Percentiles rank a stretch among this genome's conserved stretches.
These are phyloP conservation scores for Coemansia brasiliensis DNA, from an alignment of 192 early-diverging fungal genomes.

Conservation along the genomic window DNA sequence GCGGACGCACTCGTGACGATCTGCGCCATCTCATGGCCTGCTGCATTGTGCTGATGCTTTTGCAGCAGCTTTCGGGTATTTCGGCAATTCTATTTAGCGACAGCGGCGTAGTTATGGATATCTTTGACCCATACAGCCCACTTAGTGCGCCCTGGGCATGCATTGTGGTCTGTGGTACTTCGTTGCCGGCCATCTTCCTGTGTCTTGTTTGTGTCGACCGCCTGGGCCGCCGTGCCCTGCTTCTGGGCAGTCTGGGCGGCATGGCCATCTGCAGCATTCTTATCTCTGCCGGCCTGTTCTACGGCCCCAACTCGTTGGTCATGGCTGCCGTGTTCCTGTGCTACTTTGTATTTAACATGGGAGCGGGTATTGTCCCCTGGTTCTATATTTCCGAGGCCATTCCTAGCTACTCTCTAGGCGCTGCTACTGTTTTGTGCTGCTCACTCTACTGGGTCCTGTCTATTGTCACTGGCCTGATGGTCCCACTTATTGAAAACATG, in stretches of 20 bases:
- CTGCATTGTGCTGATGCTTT: constrained; percentile 59
- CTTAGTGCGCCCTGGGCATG: constrained; percentile 28
- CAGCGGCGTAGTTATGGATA: constrained; percentile 51
- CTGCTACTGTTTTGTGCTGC: constrained; percentile 66
- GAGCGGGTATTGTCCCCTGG: constrained; percentile 80
- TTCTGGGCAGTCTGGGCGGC: constrained; percentile 62
- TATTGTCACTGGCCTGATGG: constrained; percentile 53
- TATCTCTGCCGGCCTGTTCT: constrained; percentile 59
- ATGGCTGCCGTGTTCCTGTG: constrained; percentile 65
- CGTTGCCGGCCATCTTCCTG: constrained; percentile 61
- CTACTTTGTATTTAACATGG: constrained; percentile 71
- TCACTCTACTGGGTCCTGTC: constrained; percentile 67
- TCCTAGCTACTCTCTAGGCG: constrained; percentile 66
- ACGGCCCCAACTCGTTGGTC: constrained; percentile 54
- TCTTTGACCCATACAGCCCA: constrained; percentile 61
- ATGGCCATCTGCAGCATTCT: constrained; percentile 61
- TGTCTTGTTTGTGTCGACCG: constrained; percentile 63
- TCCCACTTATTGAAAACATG: constrained; percentile 44
- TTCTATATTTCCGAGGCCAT: constrained; percentile 68
- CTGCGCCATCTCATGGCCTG: constrained; percentile 52
- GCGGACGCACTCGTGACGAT: constrained; percentile 36
- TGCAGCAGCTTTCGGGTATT: constrained; percentile 74
- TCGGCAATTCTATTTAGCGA: constrained; percentile 68
- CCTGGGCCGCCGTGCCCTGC: constrained; percentile 65
- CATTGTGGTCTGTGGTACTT: constrained; percentile 61